phyloP scores from a whole-genome alignment of 495 filamentous ascomycete genomes.

The Hyphodiscus hymeniophilus region DNA sequence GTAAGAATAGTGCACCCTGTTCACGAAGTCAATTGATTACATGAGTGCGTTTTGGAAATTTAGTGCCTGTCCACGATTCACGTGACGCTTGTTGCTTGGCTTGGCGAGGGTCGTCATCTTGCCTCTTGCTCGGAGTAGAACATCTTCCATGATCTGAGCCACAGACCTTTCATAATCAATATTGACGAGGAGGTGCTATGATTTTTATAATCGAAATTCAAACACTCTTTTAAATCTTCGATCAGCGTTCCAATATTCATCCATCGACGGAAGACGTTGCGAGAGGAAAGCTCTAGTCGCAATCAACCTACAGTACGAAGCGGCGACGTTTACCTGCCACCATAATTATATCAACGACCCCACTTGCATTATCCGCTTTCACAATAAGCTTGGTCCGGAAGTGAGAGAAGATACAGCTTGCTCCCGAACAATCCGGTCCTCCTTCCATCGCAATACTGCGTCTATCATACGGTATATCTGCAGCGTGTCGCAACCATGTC shows the following conservation, averaged over 20 bases:
- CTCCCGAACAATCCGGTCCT: not conserved
- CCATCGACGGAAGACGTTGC: not conserved
- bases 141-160: slow-evolving; percentile 1
- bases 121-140: not conserved
- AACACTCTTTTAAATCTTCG: slow-evolving; percentile 7
- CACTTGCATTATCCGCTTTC: not conserved
- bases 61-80: too few relatives aligned
- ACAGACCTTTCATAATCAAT: slow-evolving; percentile 2
- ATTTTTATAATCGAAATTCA: slow-evolving; percentile 15
- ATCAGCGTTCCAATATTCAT: not conserved
- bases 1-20: too few relatives aligned
- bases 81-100: too few relatives aligned
- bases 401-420: not conserved
- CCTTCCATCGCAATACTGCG: not conserved
- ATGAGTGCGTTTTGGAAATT: too few relatives aligned
- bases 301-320: slow-evolving; percentile 2
- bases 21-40: too few relatives aligned
- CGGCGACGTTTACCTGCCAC: slow-evolving; percentile 2
- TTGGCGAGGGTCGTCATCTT: not conserved
- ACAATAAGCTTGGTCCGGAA: slow-evolving; percentile 2
- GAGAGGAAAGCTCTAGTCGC: not conserved
- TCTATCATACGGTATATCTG: not conserved
- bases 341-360: not conserved
- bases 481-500: slow-evolving; percentile 60
- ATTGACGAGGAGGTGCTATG: slow-evolving; percentile 9